A percentile compares a stretch with the other conserved stretches of the same genome.
Conservation (phyloP, 2,329 filamentous ascomycete genomes). For the Fonsecaea erecta region DNA sequence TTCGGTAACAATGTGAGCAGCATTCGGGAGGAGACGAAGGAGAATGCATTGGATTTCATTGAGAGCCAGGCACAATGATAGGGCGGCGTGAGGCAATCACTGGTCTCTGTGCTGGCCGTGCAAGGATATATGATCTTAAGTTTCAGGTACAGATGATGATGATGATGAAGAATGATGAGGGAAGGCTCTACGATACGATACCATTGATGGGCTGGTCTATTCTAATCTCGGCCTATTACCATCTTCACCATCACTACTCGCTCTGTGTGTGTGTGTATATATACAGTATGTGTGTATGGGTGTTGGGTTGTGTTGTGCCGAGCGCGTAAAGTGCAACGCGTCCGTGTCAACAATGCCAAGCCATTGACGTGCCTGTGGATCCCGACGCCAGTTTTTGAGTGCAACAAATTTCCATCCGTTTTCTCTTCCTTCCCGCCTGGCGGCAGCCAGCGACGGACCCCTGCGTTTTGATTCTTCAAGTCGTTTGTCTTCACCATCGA, state of each 20-base stretch:
- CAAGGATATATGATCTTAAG: neutral
- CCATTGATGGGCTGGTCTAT: neutral
- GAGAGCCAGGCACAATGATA: conserved; percentile 69
- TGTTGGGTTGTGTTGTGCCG: neutral
- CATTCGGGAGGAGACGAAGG: conserved; percentile 85
- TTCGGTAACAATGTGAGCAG: conserved; percentile 90
- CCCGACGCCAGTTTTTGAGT: neutral
- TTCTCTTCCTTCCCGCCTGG: conserved; percentile 37
- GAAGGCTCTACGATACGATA: neutral
- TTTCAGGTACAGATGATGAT: neutral
- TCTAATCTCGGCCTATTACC: no score
- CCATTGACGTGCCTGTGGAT: conserved; percentile 8
- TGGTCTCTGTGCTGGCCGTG: neutral
- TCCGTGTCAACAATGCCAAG: conserved; percentile 8
- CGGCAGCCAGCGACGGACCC: conserved; percentile 32
- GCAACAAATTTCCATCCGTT: conserved; percentile 8
- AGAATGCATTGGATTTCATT: conserved; percentile 90
- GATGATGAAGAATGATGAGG: neutral
- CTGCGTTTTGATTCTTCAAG: conserved; percentile 8
- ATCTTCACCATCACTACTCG: no score
- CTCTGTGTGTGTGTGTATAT: no score
- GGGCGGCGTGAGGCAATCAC: neutral
- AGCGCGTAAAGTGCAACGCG: conserved; percentile 4
- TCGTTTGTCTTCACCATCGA: neutral
- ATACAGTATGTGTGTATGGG: no score